phyloP scores from a whole-genome alignment of 257 asterid species.

The Anisodus tanguticus region DNA sequence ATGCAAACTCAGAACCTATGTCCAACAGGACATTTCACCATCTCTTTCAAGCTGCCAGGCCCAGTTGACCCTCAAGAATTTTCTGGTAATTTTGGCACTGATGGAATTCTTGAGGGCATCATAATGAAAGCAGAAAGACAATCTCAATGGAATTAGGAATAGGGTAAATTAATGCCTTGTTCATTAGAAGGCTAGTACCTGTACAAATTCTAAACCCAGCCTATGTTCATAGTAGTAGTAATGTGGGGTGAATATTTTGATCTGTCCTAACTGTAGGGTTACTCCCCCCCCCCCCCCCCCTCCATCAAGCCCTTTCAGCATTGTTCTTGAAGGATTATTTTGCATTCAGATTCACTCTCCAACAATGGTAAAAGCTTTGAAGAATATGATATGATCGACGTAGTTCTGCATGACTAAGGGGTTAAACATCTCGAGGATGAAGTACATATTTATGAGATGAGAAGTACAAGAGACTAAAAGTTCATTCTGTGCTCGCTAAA shows the following conservation, averaged over 20 bases:
- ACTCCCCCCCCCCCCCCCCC: background rate
- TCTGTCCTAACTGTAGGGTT: background rate
- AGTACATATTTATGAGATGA: background rate
- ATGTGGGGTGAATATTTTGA: background rate
- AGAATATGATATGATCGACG: background rate
- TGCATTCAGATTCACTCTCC: background rate
- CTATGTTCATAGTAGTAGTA: background rate
- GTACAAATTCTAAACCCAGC: background rate
- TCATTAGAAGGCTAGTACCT: background rate
- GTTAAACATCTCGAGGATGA: background rate
- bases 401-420: background rate
- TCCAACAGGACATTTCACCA: conserved; percentile 73
- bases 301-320: background rate
- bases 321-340: background rate
- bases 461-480: background rate
- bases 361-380: background rate
- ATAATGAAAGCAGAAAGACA: conserved; percentile 49
- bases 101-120: conserved; percentile 82
- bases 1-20: conserved; percentile 83
- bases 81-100: conserved; percentile 73
- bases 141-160: background rate
- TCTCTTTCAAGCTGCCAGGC: conserved; percentile 85
- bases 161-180: background rate
- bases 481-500: background rate
- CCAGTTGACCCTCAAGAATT: conserved; percentile 75